Conservation (phyloP, 345 rosid genomes). For the Cardamine resedifolia region DNA sequence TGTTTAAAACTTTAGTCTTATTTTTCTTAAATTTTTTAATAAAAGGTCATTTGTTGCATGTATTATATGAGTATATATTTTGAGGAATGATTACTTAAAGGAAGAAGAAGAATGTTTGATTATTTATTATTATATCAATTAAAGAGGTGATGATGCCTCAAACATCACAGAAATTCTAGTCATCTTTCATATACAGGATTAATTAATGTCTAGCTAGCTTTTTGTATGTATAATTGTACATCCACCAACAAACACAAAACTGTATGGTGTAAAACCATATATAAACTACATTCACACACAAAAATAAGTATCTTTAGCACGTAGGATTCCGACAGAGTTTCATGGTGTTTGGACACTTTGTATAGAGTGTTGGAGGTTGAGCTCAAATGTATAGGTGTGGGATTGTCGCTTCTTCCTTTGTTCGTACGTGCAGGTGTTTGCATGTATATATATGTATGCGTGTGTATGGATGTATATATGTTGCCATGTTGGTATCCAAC, state of each 20-base stretch:
- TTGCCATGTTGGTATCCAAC: slow-evolving; percentile 12
- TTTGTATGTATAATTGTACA: slow-evolving; percentile 12
- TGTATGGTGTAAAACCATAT: slow-evolving; percentile 19
- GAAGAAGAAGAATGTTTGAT: neutral
- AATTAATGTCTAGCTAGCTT: neutral
- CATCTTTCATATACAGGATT: neutral
- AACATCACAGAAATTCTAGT: neutral
- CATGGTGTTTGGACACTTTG: slow-evolving; percentile 35
- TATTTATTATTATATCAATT: neutral
- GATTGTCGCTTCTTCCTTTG: slow-evolving; percentile 29
- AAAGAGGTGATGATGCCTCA: neutral
- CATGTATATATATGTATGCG: slow-evolving; percentile 19
- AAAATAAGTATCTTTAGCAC: neutral
- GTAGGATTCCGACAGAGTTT: slow-evolving; percentile 35
- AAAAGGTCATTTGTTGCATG: neutral
- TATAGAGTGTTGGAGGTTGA: slow-evolving; percentile 28
- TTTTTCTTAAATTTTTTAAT: too few relatives aligned
- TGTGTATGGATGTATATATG: slow-evolving; percentile 16
- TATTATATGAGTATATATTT: neutral
- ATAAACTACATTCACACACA: slow-evolving; percentile 9
- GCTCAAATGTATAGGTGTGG: slow-evolving; percentile 21
- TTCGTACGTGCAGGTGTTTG: slow-evolving; percentile 30
- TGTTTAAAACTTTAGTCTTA: neutral
- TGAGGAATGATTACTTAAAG: neutral
- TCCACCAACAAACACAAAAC: slow-evolving; percentile 31